Evolutionary conservation across 2,329 filamentous ascomycete species (phyloP).

Genomic region (Colletotrichum limetticola): DNA sequence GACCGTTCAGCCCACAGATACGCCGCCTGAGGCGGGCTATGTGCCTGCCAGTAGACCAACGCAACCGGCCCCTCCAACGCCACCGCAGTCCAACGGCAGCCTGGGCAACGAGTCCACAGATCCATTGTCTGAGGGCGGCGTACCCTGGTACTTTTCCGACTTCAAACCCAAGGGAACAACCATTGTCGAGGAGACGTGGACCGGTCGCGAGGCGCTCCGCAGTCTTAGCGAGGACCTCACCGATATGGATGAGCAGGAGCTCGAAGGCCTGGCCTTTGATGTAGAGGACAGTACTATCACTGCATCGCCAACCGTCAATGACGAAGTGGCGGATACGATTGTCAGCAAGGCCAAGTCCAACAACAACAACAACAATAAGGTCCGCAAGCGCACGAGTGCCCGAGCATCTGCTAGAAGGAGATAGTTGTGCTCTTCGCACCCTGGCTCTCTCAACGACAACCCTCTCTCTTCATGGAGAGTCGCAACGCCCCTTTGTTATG

Average conservation of each 20-base stretch:
- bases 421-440: slow-evolving; percentile 29
- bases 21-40: slow-evolving; percentile 61
- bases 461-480: background rate
- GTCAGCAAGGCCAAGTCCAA: slow-evolving; percentile 42
- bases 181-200: slow-evolving; percentile 79
- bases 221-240: slow-evolving; percentile 87
- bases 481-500: slow-evolving; percentile 3
- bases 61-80: slow-evolving; percentile 67
- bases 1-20: slow-evolving; percentile 48
- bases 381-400: slow-evolving; percentile 46
- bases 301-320: slow-evolving; percentile 44
- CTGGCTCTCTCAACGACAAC: background rate
- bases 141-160: slow-evolving; percentile 87
- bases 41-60: slow-evolving; percentile 45
- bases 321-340: slow-evolving; percentile 36
- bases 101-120: slow-evolving; percentile 58
- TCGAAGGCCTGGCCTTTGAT: slow-evolving; percentile 74
- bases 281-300: slow-evolving; percentile 60
- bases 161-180: slow-evolving; percentile 86
- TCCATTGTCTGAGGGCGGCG: slow-evolving; percentile 76
- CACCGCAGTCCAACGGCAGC: slow-evolving; percentile 73
- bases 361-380: slow-evolving; percentile 38
- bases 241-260: slow-evolving; percentile 90
- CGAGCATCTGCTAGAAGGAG: slow-evolving; percentile 46
- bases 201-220: slow-evolving; percentile 73